Evolutionary conservation across 768 basidiomycete species (phyloP), one percentile per base, ranked within the genome.

Genomic region (Saitozyma sp.): DNA sequence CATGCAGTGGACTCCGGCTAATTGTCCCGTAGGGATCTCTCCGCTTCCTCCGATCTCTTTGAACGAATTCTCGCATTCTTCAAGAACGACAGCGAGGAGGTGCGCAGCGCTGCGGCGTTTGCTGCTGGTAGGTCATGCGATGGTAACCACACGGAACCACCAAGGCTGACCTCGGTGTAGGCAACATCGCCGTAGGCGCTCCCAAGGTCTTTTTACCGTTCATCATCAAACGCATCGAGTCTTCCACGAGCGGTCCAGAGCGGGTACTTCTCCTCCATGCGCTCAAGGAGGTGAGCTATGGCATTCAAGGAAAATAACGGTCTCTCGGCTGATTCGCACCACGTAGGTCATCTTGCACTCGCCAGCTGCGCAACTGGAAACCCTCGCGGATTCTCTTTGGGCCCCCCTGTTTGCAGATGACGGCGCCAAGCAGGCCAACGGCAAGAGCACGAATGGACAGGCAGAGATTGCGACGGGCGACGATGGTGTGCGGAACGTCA

Each of bases 171-270:
- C 45, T 46, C 45, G 2, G 17, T 29, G 17, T n/a, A 89, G 93
- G 94, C 43, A 98, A 97, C 76, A 90, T 99, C 54, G 91, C 94
- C 11, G 94, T 97, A 46, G 96, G 96, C 6, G 95, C 92, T 71
- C 82, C 94, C 20, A 86, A 87, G 11, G 85, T 88, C 71, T 96
- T 92, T 85, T 83, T 98, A 4, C 92, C 92, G 37, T 83, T 83
- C 6, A 89, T 98, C 66, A 85, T 96, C 68, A 87, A 87, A 69
- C 84, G 91, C 67, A 76, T 82, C 63, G 70, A 74, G 13, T 56
- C 67, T 0, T 68, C 70, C 5, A 41, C 50, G 84, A 89, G 50
- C 84, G 91, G 79, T 84, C 54, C 82, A 10, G 87, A 88, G 73
- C 86, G 92, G 9, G 79, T 98, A 40, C 81, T 97, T 20, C 88